Evolutionary conservation across 495 filamentous ascomycete genomes (phyloP).

Genomic region (Trypethelium eluteriae): DNA sequence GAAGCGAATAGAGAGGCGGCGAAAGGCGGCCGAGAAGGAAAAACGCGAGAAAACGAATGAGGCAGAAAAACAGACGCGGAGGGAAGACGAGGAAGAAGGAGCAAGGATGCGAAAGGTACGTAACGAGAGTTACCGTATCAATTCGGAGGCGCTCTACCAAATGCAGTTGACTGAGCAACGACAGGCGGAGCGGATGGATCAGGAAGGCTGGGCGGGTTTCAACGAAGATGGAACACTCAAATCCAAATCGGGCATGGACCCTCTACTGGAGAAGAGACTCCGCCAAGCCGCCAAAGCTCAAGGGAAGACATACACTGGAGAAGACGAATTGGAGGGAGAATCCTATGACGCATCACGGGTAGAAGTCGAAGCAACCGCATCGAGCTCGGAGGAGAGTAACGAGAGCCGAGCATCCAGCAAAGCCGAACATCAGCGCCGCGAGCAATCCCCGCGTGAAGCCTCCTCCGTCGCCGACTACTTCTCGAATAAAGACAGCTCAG

Average conservation of each 20-base stretch:
- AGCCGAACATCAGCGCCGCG: not conserved
- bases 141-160: not conserved
- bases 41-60: not conserved
- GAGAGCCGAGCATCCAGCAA: not conserved
- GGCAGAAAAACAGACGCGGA: not conserved
- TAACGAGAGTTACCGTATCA: not conserved
- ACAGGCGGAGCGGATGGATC: constrained; percentile 4
- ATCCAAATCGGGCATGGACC: not conserved
- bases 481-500: not conserved
- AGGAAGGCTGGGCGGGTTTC: constrained; percentile 1
- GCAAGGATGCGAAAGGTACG: not conserved
- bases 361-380: not conserved
- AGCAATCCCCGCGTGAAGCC: not conserved
- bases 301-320: not conserved
- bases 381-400: not conserved
- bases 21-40: not conserved
- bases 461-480: not conserved
- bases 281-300: not conserved
- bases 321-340: not conserved
- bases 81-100: not conserved
- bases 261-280: not conserved
- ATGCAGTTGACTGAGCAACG: constrained; percentile 4
- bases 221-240: constrained; percentile 2
- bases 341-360: not conserved
- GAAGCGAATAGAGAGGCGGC: not conserved